A percentile compares a stretch with the other conserved stretches of the same genome.
Conservation (phyloP, 352 stramenopile genomes). For the Phytopythium delawarense region DNA sequence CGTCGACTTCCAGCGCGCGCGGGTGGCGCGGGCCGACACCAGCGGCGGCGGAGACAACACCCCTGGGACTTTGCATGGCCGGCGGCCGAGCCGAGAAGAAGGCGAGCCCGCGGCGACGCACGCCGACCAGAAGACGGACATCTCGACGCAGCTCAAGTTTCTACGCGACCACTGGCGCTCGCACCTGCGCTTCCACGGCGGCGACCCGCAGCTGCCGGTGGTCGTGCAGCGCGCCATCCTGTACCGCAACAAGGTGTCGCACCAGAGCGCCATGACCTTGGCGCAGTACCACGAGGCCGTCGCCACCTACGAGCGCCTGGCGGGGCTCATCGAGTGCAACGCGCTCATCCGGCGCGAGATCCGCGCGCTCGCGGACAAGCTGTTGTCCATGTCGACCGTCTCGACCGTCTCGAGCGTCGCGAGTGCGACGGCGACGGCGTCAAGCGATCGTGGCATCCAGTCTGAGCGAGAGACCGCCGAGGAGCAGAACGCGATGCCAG, state of each 20-base stretch:
- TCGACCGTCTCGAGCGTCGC: not conserved
- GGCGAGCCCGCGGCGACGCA: constrained; percentile 7
- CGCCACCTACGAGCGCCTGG: constrained; percentile 29
- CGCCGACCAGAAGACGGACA: constrained; percentile 19
- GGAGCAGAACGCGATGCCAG: not conserved
- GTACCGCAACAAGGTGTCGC: constrained; percentile 33
- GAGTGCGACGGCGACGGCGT: not conserved
- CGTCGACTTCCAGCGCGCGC: constrained; percentile 28
- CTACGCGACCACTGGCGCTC: constrained; percentile 34
- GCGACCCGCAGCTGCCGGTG: constrained; percentile 20
- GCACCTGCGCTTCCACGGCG: constrained; percentile 23
- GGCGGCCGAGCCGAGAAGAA: not conserved
- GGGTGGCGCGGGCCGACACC: constrained; percentile 20
- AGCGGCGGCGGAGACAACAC: not conserved
- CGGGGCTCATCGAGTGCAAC: constrained; percentile 31
- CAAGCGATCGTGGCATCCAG: not conserved
- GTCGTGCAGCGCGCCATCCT: constrained; percentile 26
- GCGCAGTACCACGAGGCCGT: constrained; percentile 26
- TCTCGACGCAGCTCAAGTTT: constrained; percentile 35
- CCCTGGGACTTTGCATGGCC: not conserved
- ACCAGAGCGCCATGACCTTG: constrained; percentile 27
- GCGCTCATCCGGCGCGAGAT: constrained; percentile 24
- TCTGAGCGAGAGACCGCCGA: not conserved
- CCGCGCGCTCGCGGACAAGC: constrained; percentile 18
- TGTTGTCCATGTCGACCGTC: constrained; percentile 18